Evolutionary conservation across 1,284 basidiomycete species (phyloP), one percentile per base, ranked within the genome.

Genomic region (Cryptococcus wingfieldii): DNA sequence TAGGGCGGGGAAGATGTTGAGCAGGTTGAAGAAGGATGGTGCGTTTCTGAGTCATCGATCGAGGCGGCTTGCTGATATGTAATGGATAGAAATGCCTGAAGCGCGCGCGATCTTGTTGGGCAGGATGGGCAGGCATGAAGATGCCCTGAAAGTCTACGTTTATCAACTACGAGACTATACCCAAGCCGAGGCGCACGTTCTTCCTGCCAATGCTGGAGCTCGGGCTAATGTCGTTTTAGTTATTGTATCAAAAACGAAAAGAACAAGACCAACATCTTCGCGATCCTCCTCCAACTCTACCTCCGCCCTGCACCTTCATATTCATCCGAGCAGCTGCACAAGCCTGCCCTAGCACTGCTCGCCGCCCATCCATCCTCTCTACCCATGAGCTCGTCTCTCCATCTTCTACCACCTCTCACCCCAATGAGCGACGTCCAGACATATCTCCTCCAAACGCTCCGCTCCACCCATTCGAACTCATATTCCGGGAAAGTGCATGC

Each of bases 91-190:
- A 62, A 79, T 93, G 49, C 89, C 83, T 57, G 89, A 95, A 71
- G 90, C 90, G 1, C 85, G 92, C 39, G 95, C 96, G 0, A 84
- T 95, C 54, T 80, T 98, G 4, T 80, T 98, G 4, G 96, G 95
- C 3, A 83, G 89, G 19, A 81, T 98, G 58, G 91, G 90, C 0
- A 85, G 90, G 57, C 93, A 98, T 67, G 90, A 95, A 64, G 89
- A 87, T 58, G 95, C 95, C 0, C 82, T 99, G 25, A 87, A 90
- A 68, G 84, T 96, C 27, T 98, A 98, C 72, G 92, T 94, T 1
- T 88, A 95, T 69, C 84, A 85, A 45, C 79, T 97, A 28, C 81
- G 85, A 38, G 89, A 95, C 69, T 89, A 87, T 70, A 61, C 77
- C 13, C 89, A 89, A 58, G 96, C 96, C 0, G 95, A 98, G 78